Evolutionary conservation across 2,329 filamentous ascomycete species (phyloP), one percentile per base, ranked within the genome.

Genomic region (Ceratocystiopsis brevicomis): DNA sequence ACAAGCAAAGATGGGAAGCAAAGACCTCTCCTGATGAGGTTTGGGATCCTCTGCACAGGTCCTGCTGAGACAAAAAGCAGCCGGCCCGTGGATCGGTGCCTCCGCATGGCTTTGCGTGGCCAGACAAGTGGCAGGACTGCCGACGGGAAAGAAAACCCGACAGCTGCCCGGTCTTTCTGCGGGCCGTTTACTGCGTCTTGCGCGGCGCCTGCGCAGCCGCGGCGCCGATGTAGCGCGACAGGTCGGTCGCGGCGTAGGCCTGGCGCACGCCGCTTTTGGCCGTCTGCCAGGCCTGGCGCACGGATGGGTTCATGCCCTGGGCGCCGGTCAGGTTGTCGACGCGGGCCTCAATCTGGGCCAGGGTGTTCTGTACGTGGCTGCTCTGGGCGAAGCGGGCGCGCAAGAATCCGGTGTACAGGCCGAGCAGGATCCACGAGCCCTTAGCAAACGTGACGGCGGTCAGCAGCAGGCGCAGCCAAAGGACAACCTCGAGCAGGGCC

Each of bases 341-440:
- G 52, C 83, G 75, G 44, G 80, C 76, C 55, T 75, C 76, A 44
- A 88, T 63, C 53, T 80, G 72, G 50, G 69, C 66, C 56, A 95
- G 79, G 40, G 83, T 78, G 54, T 71, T 74, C 67, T 94, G 84
- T n/a, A 96, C 83, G 57, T 96, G 94, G 50, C 67, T 74, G 72
- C 85, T 95, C 71, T 96, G 88, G 45, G 78, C 69, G 65, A 80
- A 88, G 56, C 90, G 79, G 37, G 87, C 82, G 53, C 90, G 84
- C 59, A 96, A 76, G 72, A 98, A 98, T 53, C 77, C 72, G 51
- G 86, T 86, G 73, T 96, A 98, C 59, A 93, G 61, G 48, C 65
- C 65, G 48, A 98, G 65, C 42, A 96, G 69, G 56, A 95, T 77
- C 85, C 88, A 95, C 49, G 84, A 90, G 52, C 85, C 80, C 60